Conservation (phyloP, 129 eudicot genomes). For the Logfia minima region DNA sequence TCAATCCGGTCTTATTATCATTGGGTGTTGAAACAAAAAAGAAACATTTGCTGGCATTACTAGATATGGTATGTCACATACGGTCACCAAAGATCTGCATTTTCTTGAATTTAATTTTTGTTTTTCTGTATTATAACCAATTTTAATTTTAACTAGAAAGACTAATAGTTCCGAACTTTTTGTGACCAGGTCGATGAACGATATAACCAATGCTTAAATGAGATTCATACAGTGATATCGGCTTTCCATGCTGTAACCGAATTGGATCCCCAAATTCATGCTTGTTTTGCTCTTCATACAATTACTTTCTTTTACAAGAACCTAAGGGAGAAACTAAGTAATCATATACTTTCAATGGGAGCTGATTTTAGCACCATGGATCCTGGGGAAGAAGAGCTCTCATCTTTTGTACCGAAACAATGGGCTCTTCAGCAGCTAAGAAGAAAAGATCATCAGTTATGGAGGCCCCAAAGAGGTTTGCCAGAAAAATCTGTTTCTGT, state of each 20-base stretch:
- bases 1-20: conserved; percentile 20
- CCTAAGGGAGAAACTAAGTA: conserved; percentile 79
- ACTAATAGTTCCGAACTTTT: neutral
- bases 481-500: conserved; percentile 93
- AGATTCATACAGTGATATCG: conserved; percentile 79
- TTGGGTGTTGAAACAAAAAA: conserved; percentile 48
- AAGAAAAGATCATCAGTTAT: conserved; percentile 79
- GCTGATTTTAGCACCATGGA: conserved; percentile 34
- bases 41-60: conserved; percentile 58
- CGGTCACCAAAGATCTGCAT: neutral
- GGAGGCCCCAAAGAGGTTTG: conserved; percentile 98
- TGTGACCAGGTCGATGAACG: conserved; percentile 69
- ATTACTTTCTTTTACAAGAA: conserved; percentile 67
- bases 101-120: neutral
- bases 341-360: conserved; percentile 69
- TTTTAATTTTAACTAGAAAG: neutral
- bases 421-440: conserved; percentile 90
- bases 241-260: conserved; percentile 94
- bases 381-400: conserved; percentile 42
- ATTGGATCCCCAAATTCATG: conserved; percentile 75
- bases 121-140: neutral
- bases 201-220: conserved; percentile 80
- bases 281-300: conserved; percentile 79
- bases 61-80: conserved; percentile 54
- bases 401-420: conserved; percentile 73